Conservation (phyloP, 78 protist genomes). For the Dictyostelium firmibasis region DNA sequence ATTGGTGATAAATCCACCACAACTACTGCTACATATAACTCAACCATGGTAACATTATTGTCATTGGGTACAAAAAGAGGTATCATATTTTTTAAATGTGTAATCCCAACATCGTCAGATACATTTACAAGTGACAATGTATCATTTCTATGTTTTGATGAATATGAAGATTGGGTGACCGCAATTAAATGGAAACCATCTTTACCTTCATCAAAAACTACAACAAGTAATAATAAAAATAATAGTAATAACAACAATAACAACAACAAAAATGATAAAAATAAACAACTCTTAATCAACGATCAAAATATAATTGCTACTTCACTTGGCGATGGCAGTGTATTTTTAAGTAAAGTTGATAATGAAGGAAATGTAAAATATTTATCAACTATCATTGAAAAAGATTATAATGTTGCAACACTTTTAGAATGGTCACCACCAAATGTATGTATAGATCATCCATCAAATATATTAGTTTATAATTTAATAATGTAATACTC, state of each 20-base stretch:
- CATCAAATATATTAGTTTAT: no score
- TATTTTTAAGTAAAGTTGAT: neutral
- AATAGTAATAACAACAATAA: neutral
- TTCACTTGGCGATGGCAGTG: slow-evolving; percentile 2
- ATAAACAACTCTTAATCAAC: neutral
- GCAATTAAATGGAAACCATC: neutral
- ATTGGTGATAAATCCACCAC: neutral
- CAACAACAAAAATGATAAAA: no score
- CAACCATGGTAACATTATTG: neutral
- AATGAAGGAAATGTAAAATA: neutral
- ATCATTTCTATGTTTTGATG: neutral
- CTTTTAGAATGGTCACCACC: neutral
- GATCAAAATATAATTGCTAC: neutral
- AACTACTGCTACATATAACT: neutral
- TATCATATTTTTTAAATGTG: neutral
- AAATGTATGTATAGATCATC: neutral
- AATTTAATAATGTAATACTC: no score
- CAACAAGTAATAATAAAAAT: neutral
- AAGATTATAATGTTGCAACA: neutral
- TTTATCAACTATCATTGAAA: neutral
- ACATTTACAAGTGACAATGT: neutral
- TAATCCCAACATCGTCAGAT: neutral
- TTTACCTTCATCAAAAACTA: neutral
- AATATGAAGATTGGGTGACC: neutral
- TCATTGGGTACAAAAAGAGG: neutral